These are phyloP conservation scores for Leucosporidium creatinivorum DNA, from an alignment of 768 basidiomycete species.

Conservation along the genomic window DNA sequence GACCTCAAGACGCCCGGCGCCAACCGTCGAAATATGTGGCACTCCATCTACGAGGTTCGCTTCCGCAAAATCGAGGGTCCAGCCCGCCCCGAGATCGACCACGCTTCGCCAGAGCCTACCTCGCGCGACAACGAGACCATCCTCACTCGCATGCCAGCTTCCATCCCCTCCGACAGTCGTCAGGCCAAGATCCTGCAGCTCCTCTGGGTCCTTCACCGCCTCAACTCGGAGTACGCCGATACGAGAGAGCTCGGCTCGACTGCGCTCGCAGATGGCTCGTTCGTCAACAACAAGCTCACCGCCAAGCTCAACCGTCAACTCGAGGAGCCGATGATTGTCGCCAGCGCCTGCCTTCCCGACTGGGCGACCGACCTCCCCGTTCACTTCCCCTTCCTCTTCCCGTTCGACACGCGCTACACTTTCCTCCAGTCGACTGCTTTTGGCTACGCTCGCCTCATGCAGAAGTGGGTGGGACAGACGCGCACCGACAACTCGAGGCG, in stretches of 20 bases:
- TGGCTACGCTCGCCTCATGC: conserved; percentile 88
- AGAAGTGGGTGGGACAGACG: conserved; percentile 83
- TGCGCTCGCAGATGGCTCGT: conserved; percentile 64
- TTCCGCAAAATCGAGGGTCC: conserved; percentile 80
- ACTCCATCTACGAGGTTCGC: conserved; percentile 81
- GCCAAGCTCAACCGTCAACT: conserved; percentile 95
- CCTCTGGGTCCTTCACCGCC: conserved; percentile 72
- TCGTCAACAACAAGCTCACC: conserved; percentile 94
- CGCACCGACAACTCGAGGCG: conserved; percentile 64
- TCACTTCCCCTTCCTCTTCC: conserved; percentile 97
- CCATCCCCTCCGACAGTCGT: conserved; percentile 72
- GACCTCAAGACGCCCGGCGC: conserved; percentile 48
- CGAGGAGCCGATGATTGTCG: conserved; percentile 98
- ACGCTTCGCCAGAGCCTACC: conserved; percentile 10
- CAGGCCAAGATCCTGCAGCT: conserved; percentile 86
- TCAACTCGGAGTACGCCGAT: conserved; percentile 52
- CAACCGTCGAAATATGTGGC: conserved; percentile 50
- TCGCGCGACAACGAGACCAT: conserved; percentile 45
- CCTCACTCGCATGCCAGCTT: conserved; percentile 63
- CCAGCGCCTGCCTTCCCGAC: conserved; percentile 91
- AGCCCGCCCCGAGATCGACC: conserved; percentile 20
- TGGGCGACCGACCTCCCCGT: conserved; percentile 95
- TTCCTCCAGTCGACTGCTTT: conserved; percentile 97
- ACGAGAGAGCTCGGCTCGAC: neutral
- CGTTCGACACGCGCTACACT: conserved; percentile 92